These are phyloP conservation scores for Colletotrichum aenigma DNA, from an alignment of 2,329 filamentous ascomycete species.

Conservation along the genomic window DNA sequence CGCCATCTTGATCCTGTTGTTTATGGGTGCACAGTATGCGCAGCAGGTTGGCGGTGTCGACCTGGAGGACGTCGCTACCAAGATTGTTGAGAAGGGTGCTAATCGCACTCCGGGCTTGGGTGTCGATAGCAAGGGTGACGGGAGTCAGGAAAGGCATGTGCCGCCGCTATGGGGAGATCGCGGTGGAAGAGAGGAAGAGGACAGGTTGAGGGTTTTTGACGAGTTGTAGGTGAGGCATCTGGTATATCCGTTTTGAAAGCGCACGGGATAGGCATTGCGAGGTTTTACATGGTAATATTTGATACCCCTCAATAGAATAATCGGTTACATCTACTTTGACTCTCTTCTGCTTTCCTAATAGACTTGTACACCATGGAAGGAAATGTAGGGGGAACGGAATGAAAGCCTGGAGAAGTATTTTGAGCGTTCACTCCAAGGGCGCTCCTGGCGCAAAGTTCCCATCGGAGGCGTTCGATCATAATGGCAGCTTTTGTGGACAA, in stretches of 20 bases:
- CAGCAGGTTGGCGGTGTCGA: background rate
- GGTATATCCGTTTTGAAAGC: background rate
- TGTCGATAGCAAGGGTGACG: background rate
- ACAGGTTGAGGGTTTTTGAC: constrained; percentile 48
- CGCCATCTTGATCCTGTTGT: constrained; percentile 52
- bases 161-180: constrained; percentile 26
- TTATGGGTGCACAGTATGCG: constrained; percentile 39
- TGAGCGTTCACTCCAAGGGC: background rate
- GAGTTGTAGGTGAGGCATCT: constrained; percentile 40
- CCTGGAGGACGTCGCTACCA: background rate
- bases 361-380: background rate
- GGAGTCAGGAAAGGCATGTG: constrained; percentile 22
- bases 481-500: background rate
- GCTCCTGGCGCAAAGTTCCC: background rate
- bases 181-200: constrained; percentile 30
- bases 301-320: constrained; percentile 2
- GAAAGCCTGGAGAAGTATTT: background rate
- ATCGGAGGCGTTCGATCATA: background rate
- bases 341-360: background rate
- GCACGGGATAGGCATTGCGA: background rate
- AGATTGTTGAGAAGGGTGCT: background rate
- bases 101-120: background rate
- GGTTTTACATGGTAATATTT: background rate
- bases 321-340: background rate
- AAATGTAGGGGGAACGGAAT: background rate